These are phyloP conservation scores for Penicillium sclerotiorum DNA, from an alignment of 2,329 filamentous ascomycete species.

Conservation along the genomic window DNA sequence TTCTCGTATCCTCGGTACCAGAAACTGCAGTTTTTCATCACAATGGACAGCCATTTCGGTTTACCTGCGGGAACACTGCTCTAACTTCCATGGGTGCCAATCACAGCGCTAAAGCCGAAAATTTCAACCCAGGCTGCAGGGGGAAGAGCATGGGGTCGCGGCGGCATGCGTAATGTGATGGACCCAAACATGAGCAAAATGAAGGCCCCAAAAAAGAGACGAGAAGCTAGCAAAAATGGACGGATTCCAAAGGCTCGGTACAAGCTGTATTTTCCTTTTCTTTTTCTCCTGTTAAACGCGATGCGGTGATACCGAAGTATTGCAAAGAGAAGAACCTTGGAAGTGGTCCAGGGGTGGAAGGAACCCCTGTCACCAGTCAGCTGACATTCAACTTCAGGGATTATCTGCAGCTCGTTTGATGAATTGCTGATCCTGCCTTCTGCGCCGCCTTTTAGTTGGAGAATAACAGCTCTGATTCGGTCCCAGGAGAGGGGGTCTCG, in stretches of 20 bases:
- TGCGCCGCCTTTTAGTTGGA: constrained; percentile 3
- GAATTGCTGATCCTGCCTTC: constrained; percentile 11
- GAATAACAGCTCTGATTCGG: constrained; percentile 12
- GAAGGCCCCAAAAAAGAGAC: constrained; percentile 7
- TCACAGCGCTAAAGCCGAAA: constrained; percentile 31
- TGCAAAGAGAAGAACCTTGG: background rate
- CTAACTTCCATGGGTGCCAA: too few species aligned
- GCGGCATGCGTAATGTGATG: constrained; percentile 7
- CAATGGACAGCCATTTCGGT: too few species aligned
- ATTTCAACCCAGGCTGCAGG: constrained; percentile 22
- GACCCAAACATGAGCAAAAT: background rate
- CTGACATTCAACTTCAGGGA: constrained; percentile 19
- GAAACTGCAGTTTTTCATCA: too few species aligned
- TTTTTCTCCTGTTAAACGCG: constrained; percentile 4
- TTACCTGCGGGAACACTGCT: too few species aligned
- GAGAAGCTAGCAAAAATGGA: too few species aligned
- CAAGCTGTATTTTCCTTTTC: background rate
- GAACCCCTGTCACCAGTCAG: constrained; percentile 13
- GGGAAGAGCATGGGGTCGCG: constrained; percentile 14
- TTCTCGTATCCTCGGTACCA: too few species aligned
- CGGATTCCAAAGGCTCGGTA: constrained; percentile 4
- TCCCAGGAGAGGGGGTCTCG: background rate
- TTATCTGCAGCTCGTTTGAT: constrained; percentile 21
- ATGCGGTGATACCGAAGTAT: constrained; percentile 6
- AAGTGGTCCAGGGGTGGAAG: background rate